These are phyloP conservation scores for Anaeromyces robustus DNA, from an alignment of 192 early-diverging fungal species.

Conservation along the genomic window DNA sequence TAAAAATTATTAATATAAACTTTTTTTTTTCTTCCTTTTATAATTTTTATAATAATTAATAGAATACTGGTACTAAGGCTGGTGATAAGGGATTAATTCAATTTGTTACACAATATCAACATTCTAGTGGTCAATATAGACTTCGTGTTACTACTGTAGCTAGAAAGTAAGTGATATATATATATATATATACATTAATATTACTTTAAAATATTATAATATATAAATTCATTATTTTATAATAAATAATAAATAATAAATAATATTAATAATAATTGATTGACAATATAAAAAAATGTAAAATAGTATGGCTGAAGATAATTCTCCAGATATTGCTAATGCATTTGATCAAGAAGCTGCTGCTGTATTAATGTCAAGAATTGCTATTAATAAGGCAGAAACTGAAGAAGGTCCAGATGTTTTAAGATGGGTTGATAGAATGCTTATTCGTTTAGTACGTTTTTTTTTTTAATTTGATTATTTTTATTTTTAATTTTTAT, in stretches of 20 bases:
- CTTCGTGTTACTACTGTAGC: constrained; percentile 92
- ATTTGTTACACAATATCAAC: constrained; percentile 92
- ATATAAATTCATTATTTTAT: no score
- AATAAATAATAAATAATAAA: no score
- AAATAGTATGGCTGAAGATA: constrained; percentile 53
- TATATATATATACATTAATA: background rate
- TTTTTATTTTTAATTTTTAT: no score
- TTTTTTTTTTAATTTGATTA: no score
- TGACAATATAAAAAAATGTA: no score
- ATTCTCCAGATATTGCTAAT: constrained; percentile 66
- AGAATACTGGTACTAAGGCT: no score
- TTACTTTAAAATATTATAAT: no score
- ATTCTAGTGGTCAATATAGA: constrained; percentile 74
- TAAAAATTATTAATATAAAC: no score
- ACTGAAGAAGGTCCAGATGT: constrained; percentile 95
- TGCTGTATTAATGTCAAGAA: constrained; percentile 92
- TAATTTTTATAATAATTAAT: no score
- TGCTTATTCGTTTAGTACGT: constrained; percentile 81
- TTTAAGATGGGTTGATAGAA: constrained; percentile 91
- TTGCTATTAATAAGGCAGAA: constrained; percentile 90
- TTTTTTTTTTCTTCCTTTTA: no score
- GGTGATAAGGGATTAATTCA: constrained; percentile 66
- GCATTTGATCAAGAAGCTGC: constrained; percentile 98
- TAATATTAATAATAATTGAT: no score
- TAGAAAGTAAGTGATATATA: constrained; percentile 44